These are phyloP conservation scores for Dioscorea cayenensis DNA, from an alignment of 116 monocot species.

Conservation along the genomic window DNA sequence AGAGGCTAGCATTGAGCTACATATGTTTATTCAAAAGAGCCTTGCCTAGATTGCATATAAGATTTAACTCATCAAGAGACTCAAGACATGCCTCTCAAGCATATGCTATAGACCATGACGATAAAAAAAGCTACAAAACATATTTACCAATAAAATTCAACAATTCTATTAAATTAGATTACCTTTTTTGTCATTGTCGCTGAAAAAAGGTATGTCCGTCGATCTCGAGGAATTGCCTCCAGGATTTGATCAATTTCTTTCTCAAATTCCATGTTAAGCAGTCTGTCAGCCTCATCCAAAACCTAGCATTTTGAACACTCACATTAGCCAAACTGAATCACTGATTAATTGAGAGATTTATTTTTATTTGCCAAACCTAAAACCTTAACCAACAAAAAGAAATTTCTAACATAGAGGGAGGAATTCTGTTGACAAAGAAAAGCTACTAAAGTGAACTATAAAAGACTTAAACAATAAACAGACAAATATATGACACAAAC, in stretches of 20 bases:
- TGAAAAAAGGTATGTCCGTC: conserved; percentile 80
- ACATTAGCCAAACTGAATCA: not conserved
- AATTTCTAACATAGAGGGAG: too few species aligned
- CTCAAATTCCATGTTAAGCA: conserved; percentile 89
- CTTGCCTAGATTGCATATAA: too few species aligned
- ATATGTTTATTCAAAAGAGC: too few species aligned
- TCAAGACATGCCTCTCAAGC: too few species aligned
- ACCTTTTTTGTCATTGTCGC: conserved; percentile 99
- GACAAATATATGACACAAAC: not conserved
- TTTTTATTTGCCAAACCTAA: not conserved
- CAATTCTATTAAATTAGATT: not conserved
- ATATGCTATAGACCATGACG: too few species aligned
- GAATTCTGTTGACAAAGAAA: not conserved
- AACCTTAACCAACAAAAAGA: too few species aligned
- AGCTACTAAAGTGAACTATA: not conserved
- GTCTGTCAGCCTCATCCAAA: conserved; percentile 90
- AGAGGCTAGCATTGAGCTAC: too few species aligned
- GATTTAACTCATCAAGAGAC: too few species aligned
- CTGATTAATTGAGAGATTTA: not conserved
- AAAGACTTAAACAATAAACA: not conserved
- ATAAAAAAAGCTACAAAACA: too few species aligned
- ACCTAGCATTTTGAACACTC: conserved; percentile 37
- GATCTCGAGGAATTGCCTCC: conserved; percentile 69
- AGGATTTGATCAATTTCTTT: conserved; percentile 86
- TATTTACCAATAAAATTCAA: too few species aligned